Conservation (phyloP, 1,284 basidiomycete genomes). For the Trametes sp. region DNA sequence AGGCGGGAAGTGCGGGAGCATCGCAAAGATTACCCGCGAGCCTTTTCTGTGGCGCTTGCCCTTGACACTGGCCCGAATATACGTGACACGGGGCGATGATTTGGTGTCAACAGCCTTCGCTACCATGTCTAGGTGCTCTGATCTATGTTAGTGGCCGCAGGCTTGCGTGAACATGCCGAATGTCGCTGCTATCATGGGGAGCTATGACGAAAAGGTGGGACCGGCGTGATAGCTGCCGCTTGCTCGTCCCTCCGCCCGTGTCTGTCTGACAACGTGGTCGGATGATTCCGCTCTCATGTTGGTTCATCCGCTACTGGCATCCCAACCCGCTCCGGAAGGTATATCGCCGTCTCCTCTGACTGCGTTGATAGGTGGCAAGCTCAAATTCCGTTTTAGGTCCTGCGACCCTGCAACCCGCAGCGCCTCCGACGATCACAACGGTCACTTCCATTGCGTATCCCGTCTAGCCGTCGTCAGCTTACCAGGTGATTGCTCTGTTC, state of each 20-base stretch:
- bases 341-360: neutral
- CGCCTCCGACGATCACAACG: constrained; percentile 8
- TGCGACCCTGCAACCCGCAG: neutral
- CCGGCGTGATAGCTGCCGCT: neutral
- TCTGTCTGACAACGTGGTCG: neutral
- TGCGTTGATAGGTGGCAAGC: neutral
- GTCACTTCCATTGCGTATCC: constrained; percentile 16
- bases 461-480: neutral
- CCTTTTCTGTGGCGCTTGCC: neutral
- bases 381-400: constrained; percentile 8
- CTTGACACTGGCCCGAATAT: constrained; percentile 3
- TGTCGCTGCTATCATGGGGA: neutral
- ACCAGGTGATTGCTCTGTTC: constrained; percentile 5
- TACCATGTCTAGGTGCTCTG: neutral
- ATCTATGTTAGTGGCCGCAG: neutral
- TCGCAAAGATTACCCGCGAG: constrained; percentile 15
- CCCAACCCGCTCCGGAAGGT: neutral
- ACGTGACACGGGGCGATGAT: constrained; percentile 2
- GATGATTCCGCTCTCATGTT: constrained; percentile 9
- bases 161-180: neutral
- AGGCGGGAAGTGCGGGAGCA: constrained; percentile 22
- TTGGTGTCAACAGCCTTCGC: constrained; percentile 1
- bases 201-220: neutral
- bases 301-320: neutral
- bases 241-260: neutral